Evolutionary conservation across 352 stramenopile species (phyloP).

Genomic region (Phytophthora sojae): DNA sequence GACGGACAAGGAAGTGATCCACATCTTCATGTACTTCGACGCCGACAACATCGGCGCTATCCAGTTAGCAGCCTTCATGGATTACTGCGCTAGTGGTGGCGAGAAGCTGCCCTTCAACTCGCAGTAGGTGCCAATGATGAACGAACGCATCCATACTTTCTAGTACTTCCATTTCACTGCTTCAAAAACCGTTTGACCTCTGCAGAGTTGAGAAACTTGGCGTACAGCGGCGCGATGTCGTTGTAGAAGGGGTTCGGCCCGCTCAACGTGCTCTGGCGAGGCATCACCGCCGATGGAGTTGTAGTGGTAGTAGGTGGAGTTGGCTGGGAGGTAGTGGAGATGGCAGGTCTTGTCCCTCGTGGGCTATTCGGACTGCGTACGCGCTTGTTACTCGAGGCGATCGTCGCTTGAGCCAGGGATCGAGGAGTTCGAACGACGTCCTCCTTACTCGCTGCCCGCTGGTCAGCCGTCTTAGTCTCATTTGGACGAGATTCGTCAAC

Average conservation of each 20-base stretch:
- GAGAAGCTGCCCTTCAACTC: conserved; percentile 28
- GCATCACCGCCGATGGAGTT: conserved; percentile 6
- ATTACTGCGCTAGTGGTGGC: conserved; percentile 45
- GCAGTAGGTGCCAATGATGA: conserved; percentile 4
- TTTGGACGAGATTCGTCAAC: not conserved
- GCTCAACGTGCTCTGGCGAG: conserved; percentile 27
- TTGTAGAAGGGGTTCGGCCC: conserved; percentile 72
- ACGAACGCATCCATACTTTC: conserved; percentile 1
- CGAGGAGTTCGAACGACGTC: conserved; percentile 25
- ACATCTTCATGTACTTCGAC: conserved; percentile 87
- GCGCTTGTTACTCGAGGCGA: conserved; percentile 8
- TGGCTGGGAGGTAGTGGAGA: not conserved
- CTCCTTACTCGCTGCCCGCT: conserved; percentile 16
- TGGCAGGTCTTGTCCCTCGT: not conserved
- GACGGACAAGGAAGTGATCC: conserved; percentile 66
- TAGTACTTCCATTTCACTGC: conserved; percentile 13
- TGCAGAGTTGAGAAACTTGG: conserved; percentile 77
- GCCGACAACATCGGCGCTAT: conserved; percentile 69
- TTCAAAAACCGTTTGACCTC: conserved; percentile 68
- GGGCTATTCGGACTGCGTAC: conserved; percentile 7
- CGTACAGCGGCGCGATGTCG: conserved; percentile 76
- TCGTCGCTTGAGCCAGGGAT: conserved; percentile 5
- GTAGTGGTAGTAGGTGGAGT: not conserved
- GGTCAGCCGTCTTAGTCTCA: not conserved
- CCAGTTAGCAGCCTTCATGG: conserved; percentile 40